Base-by-base conservation (phyloP, 2,329 filamentous ascomycete genomes). In the Fusarium pseudocircinatum region DNA sequence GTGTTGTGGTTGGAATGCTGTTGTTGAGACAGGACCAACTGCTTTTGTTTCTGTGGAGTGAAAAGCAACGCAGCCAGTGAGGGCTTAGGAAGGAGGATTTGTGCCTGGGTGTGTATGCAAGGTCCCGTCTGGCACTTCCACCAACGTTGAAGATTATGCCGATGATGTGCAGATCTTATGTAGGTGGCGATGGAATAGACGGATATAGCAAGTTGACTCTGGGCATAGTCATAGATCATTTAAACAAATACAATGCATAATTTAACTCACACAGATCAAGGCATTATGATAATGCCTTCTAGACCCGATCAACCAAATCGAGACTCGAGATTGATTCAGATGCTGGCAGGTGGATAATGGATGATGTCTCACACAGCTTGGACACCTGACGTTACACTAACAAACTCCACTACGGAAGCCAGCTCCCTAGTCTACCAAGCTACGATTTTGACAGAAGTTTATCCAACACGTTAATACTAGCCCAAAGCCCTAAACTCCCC, bases 1-100 rank as follows among this genome's bases (percentile, higher is more conserved):
- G 39, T 53, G 12, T 26, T 20, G 47, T n/a, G 9, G n/a, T 2
- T 72, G 71, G 71, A 74, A 74, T 74, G 70, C n/a, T 54, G 18
- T 34, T 32, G 60, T 59, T 36, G 40, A 65, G 50, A 53, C 50
- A 60, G 40, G 37, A 30, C 60, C 44, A 46, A 47, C n/a, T 58
- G 22, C 7, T 5, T 30, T 39, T 16, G 2, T 53, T 6, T 32
- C 16, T 24, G 28, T 28, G 22, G 28, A 10, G 47, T 22, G n/a
- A 20, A 13, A 14, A 28, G 24, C n/a, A 26, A 20, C n/a, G 12
- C 28, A n/a, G 30, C 26, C 30, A 39, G 18, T n/a, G 11, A 22
- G 44, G 14, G 22, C 4, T 22, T 4, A 6, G 0, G 5, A 34
- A 24, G 14, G 9, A 18, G 9, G 10, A 10, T 24, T 18, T 36